A percentile compares a stretch with the other conserved stretches of the same genome.
These are phyloP conservation scores for Gossypium herbaceum DNA, from an alignment of 345 rosid species.

Conservation along the genomic window DNA sequence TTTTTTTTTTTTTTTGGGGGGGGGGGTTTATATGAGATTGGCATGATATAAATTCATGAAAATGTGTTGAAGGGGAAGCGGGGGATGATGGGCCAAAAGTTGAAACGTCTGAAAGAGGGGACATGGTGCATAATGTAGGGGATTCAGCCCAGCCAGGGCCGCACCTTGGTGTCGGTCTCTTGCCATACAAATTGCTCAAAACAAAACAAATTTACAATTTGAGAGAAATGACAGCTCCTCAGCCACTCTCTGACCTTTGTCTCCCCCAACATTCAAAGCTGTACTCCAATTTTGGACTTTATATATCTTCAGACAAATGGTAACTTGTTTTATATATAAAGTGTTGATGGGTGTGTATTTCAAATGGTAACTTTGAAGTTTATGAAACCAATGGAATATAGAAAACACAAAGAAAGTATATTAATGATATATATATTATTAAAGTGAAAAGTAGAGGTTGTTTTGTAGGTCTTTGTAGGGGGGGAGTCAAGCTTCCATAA, in stretches of 20 bases:
- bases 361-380: neutral
- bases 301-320: neutral
- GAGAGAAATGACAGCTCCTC: constrained; percentile 43
- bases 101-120: constrained; percentile 17
- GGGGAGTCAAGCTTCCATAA: neutral
- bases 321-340: no score
- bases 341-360: neutral
- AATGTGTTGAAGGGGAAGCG: neutral
- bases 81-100: constrained; percentile 19
- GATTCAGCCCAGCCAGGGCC: constrained; percentile 45
- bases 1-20: neutral
- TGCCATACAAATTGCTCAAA: constrained; percentile 29
- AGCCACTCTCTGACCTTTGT: constrained; percentile 21
- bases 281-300: constrained; percentile 20
- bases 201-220: constrained; percentile 27
- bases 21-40: neutral
- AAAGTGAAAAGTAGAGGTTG: no score
- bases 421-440: neutral
- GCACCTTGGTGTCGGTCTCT: constrained; percentile 52
- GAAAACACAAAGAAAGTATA: neutral
- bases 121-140: constrained; percentile 44
- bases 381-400: neutral
- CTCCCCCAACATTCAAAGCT: constrained; percentile 46
- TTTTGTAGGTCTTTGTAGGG: neutral
- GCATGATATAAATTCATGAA: neutral